Conservation (phyloP, 108 stramenopile species). For the Pseudonitzschia multiseries region DNA sequence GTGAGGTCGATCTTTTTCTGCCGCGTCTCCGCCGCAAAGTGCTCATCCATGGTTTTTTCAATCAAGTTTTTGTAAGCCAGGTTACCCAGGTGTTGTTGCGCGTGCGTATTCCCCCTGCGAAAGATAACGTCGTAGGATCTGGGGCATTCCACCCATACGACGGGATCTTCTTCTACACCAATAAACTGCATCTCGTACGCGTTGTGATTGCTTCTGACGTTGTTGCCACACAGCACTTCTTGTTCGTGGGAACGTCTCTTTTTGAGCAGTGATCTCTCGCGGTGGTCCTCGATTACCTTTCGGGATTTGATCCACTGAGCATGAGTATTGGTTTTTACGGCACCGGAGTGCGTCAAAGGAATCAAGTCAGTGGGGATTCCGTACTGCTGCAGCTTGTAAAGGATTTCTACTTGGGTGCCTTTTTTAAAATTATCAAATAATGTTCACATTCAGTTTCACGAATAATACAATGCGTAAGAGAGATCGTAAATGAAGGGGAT, state of each 20-base stretch:
- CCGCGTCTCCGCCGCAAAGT: neutral
- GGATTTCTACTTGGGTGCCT: constrained; percentile 5
- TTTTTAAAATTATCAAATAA: neutral
- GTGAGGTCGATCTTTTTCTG: neutral
- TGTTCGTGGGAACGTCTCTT: neutral
- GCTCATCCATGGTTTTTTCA: neutral
- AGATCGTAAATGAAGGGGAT: neutral
- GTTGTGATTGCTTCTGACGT: neutral
- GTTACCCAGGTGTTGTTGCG: neutral
- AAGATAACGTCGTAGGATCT: constrained; percentile 8
- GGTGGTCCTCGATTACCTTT: neutral
- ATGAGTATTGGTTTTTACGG: constrained; percentile 17
- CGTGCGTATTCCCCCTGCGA: constrained; percentile 2
- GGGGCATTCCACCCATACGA: constrained; percentile 9
- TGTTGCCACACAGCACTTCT: neutral
- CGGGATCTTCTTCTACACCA: neutral
- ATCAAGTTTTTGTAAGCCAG: neutral
- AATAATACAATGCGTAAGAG: neutral
- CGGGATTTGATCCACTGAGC: constrained; percentile 21
- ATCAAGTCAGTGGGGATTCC: constrained; percentile 27
- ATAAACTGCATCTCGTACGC: neutral
- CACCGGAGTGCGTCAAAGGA: constrained; percentile 17
- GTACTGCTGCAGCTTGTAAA: neutral
- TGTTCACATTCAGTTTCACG: neutral
- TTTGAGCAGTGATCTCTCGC: neutral